A percentile compares a stretch with the other conserved stretches of the same genome.
Evolutionary conservation across 2,329 filamentous ascomycete genomes (phyloP).

Genomic region (Phialocephala subalpina): DNA sequence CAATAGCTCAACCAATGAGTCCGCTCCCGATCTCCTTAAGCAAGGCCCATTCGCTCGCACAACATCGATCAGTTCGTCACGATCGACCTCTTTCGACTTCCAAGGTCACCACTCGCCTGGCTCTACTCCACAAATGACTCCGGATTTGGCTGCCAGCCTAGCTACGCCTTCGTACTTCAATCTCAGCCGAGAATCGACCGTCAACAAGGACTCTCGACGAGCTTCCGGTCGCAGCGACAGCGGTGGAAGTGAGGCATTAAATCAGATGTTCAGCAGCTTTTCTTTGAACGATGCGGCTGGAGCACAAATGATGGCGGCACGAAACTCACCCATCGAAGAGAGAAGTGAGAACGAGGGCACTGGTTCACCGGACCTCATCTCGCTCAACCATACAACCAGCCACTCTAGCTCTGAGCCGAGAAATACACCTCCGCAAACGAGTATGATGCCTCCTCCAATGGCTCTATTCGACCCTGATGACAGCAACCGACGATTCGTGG

Average conservation of each 20-base stretch:
- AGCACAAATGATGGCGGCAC: slow-evolving; percentile 40
- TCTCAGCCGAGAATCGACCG: slow-evolving; percentile 65
- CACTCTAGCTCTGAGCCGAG: slow-evolving; percentile 53
- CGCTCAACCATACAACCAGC: slow-evolving; percentile 62
- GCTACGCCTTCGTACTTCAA: slow-evolving; percentile 94
- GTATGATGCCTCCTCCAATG: slow-evolving; percentile 90
- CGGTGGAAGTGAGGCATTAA: slow-evolving; percentile 85
- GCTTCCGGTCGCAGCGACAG: slow-evolving; percentile 91
- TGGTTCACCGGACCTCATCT: slow-evolving; percentile 79
- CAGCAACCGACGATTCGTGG: slow-evolving; percentile 90
- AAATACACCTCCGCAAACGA: slow-evolving; percentile 67
- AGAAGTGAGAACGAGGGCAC: slow-evolving; percentile 74
- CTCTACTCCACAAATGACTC: slow-evolving; percentile 86
- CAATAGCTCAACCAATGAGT: slow-evolving; percentile 77
- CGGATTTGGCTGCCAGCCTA: slow-evolving; percentile 72
- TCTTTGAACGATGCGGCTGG: slow-evolving; percentile 70
- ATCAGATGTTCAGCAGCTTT: slow-evolving; percentile 82
- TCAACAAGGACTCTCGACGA: slow-evolving; percentile 70
- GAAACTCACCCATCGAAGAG: slow-evolving; percentile 75
- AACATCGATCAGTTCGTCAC: slow-evolving; percentile 85
- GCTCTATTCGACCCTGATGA: slow-evolving; percentile 96
- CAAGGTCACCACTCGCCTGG: slow-evolving; percentile 81
- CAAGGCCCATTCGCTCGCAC: slow-evolving; percentile 89
- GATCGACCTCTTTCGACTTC: slow-evolving; percentile 92
- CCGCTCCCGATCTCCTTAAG: slow-evolving; percentile 91